These are phyloP conservation scores for Cordyceps cateniannulata DNA, from an alignment of 2,329 filamentous ascomycete species.

Conservation along the genomic window DNA sequence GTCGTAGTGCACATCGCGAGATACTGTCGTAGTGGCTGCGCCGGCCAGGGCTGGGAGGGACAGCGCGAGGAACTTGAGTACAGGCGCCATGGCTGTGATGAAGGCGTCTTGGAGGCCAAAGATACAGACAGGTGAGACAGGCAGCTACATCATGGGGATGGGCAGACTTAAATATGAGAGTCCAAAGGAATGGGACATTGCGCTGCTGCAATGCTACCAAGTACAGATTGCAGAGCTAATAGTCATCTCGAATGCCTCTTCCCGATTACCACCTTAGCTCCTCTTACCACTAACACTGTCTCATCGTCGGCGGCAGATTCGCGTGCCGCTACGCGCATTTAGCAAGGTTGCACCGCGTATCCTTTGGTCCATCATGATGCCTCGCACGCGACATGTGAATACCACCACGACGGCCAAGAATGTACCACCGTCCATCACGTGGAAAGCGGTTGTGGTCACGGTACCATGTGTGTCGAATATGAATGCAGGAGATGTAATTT, in stretches of 20 bases:
- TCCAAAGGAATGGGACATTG: neutral
- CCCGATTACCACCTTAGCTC: neutral
- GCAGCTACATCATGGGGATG: neutral
- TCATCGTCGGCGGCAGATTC: constrained; percentile 4
- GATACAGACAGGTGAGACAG: neutral
- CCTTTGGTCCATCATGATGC: neutral
- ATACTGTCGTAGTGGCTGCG: neutral
- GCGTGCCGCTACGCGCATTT: constrained; percentile 6
- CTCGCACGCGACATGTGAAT: constrained; percentile 6
- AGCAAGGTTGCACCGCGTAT: constrained; percentile 1
- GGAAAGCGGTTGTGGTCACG: constrained; percentile 1
- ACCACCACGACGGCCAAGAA: neutral
- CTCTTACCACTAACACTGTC: neutral
- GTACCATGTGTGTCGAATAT: neutral
- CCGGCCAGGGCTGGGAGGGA: neutral
- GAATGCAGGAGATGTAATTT: too few relatives aligned
- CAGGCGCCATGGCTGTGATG: neutral
- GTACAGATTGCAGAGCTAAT: neutral
- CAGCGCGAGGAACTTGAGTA: neutral
- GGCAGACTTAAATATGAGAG: neutral
- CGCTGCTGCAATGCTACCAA: neutral
- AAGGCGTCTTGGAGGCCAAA: neutral
- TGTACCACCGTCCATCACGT: constrained; percentile 1
- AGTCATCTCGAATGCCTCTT: neutral
- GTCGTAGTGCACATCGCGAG: constrained; percentile 21